Evolutionary conservation across 164 flowering plant genomes (phyloP).

Genomic region (Umbellularia californica): DNA sequence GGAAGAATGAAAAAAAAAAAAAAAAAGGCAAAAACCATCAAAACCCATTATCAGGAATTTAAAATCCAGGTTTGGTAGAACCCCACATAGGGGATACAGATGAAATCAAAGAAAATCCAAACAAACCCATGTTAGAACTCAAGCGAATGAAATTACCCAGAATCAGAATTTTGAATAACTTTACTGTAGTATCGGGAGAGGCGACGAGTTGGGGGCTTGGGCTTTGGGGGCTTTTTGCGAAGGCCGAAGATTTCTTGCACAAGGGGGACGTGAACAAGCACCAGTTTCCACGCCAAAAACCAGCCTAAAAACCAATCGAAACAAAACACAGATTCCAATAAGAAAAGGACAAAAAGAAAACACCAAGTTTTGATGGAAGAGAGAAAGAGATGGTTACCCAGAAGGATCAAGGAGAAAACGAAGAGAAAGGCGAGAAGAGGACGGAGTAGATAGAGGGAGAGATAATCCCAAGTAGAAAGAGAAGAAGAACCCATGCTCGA

Average conservation of each 20-base stretch:
- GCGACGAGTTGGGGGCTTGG: conserved; percentile 48
- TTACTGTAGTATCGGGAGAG: conserved; percentile 44
- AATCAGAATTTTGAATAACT: conserved; percentile 20
- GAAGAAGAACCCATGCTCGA: not conserved
- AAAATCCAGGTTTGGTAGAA: not conserved
- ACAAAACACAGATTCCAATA: not conserved
- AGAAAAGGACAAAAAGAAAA: too few relatives aligned
- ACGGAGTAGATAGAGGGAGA: conserved; percentile 44
- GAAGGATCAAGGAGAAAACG: conserved; percentile 46
- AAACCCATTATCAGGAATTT: not conserved
- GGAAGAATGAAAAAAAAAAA: not conserved
- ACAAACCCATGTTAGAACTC: not conserved
- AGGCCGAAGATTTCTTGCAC: conserved; percentile 84
- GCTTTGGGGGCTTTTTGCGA: conserved; percentile 45
- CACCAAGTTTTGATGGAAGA: not conserved
- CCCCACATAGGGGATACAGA: not conserved
- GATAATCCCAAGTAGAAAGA: conserved; percentile 27
- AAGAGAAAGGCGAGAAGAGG: conserved; percentile 55
- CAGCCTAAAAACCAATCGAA: conserved; percentile 45
- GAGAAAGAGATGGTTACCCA: conserved; percentile 32
- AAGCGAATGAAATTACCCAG: conserved; percentile 18
- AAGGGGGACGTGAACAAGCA: conserved; percentile 82
- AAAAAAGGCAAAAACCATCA: too few relatives aligned
- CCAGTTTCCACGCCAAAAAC: conserved; percentile 86
- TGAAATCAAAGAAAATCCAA: not conserved